phyloP scores from a whole-genome alignment of 352 stramenopile species.

The Peronospora belbahrii region DNA sequence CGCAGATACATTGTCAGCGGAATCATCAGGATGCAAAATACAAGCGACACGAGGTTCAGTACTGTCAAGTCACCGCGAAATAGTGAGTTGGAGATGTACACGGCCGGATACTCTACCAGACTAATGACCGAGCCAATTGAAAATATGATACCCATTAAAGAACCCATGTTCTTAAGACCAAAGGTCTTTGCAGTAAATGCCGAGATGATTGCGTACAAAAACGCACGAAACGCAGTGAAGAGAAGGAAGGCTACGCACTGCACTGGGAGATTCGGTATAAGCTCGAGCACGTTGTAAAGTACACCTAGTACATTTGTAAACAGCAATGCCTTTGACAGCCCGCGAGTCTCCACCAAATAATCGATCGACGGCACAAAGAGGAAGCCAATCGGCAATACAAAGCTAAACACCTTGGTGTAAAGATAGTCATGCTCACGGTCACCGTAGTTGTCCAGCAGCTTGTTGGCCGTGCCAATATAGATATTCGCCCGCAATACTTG shows the following conservation, averaged over 20 bases:
- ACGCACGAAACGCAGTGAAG: conserved; percentile 79
- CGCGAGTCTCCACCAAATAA: conserved; percentile 66
- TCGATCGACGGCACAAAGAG: conserved; percentile 82
- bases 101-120: conserved; percentile 69
- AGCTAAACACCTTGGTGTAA: conserved; percentile 84
- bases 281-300: conserved; percentile 61
- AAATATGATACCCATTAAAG: conserved; percentile 79
- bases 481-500: conserved; percentile 74
- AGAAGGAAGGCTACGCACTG: conserved; percentile 71
- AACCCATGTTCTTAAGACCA: conserved; percentile 77
- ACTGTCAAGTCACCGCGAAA: conserved; percentile 49
- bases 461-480: conserved; percentile 85
- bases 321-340: conserved; percentile 54
- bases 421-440: conserved; percentile 51
- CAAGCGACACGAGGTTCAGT: conserved; percentile 44
- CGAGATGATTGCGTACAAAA: conserved; percentile 83
- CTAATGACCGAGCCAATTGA: conserved; percentile 65
- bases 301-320: conserved; percentile 70
- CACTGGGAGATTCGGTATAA: conserved; percentile 54
- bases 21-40: conserved; percentile 46
- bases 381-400: conserved; percentile 77
- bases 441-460: conserved; percentile 77
- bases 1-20: conserved; percentile 51
- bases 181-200: conserved; percentile 84
- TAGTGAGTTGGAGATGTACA: conserved; percentile 59